Evolutionary conservation across 345 rosid species (phyloP).

Genomic region (Populus alba): DNA sequence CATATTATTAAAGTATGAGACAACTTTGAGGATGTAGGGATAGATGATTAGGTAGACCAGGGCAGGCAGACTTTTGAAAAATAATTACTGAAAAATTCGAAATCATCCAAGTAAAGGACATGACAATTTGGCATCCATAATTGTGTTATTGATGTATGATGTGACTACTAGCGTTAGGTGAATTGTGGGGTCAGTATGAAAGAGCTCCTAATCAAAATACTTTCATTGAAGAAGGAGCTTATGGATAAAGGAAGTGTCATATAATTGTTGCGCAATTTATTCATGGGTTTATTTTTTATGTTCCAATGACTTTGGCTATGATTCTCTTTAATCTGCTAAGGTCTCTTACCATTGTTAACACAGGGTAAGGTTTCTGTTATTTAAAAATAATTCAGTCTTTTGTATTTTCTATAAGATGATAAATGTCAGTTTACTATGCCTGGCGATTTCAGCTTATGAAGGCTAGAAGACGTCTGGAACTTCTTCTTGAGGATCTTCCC

Average conservation of each 20-base stretch:
- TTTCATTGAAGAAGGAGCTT: background rate
- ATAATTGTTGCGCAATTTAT: too few species aligned
- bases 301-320: background rate
- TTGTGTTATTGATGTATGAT: background rate
- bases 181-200: background rate
- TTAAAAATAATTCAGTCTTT: background rate
- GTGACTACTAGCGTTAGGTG: background rate
- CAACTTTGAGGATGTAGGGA: background rate
- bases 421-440: constrained; percentile 2
- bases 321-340: background rate
- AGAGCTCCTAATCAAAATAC: background rate
- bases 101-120: background rate
- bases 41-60: background rate
- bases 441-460: constrained; percentile 66
- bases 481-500: constrained; percentile 89
- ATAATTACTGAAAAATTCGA: background rate
- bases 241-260: background rate
- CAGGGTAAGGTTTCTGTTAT: background rate
- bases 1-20: background rate
- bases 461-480: constrained; percentile 74
- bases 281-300: background rate
- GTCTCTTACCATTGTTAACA: background rate
- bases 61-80: background rate
- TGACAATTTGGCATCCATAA: background rate
- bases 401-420: background rate